phyloP scores from a whole-genome alignment of 441 rosid genomes.

The Mallotus japonicus region DNA sequence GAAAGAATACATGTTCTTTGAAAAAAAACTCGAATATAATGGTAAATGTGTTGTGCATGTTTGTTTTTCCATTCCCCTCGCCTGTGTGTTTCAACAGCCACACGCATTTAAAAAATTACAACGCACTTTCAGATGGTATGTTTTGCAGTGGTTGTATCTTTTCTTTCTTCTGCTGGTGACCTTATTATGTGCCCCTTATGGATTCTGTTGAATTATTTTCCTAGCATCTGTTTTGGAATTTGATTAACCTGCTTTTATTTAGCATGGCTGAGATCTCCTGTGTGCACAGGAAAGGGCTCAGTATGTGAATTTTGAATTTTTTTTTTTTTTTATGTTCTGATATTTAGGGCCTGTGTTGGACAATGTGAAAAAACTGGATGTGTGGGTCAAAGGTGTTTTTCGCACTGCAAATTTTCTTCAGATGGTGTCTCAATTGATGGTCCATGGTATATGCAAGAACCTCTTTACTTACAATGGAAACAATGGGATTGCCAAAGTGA shows the following conservation, averaged over 20 bases:
- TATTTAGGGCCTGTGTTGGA: slow-evolving; percentile 25
- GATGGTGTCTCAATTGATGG: slow-evolving; percentile 41
- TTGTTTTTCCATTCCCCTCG: neutral
- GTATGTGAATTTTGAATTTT: neutral
- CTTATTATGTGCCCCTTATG: neutral
- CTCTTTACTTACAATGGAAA: slow-evolving; percentile 74
- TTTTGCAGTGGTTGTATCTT: neutral
- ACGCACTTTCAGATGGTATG: neutral
- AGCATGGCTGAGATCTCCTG: neutral
- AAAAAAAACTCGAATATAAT: neutral
- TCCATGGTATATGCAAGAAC: slow-evolving; percentile 83
- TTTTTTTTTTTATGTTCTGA: neutral
- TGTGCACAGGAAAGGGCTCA: neutral
- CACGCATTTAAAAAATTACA: neutral
- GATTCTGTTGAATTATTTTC: neutral
- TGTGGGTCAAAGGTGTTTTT: slow-evolving; percentile 52
- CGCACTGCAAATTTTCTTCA: slow-evolving; percentile 65
- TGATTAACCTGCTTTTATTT: neutral
- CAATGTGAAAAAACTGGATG: slow-evolving; percentile 27
- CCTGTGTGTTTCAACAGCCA: neutral
- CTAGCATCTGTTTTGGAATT: neutral
- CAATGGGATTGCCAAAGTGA: slow-evolving; percentile 80
- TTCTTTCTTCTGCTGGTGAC: slow-evolving; percentile 26
- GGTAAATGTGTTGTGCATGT: neutral
- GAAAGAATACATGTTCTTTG: slow-evolving; percentile 40